Evolutionary conservation across 2,329 filamentous ascomycete genomes (phyloP), one percentile per base, ranked within the genome.

Genomic region (Macrophomina phaseolina): DNA sequence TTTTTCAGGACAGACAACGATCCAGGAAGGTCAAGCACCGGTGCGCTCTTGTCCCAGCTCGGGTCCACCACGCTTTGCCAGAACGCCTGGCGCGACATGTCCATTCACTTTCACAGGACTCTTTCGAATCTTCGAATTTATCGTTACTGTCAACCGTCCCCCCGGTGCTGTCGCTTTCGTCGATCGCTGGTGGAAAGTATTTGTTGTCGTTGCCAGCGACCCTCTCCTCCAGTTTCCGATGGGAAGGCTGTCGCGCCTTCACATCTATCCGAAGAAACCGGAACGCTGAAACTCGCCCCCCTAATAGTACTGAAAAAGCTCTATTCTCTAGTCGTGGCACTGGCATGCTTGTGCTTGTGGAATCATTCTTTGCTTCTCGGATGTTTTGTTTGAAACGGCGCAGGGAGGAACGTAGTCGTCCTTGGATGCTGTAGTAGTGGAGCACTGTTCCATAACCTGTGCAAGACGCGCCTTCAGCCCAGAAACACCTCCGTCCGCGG

Each of bases 21-120:
- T 12, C 36, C 36, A 38, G 11, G 36, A 12, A 7, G 36, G 11
- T 38, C 7, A 38, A 8, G 36, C 6, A 38, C 36, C 6, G 4
- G 36, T 12, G 36, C 11, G 36, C 11, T 38, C 23, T 23, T 23
- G 23, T 23, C 23, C 23, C 36, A 38, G 36, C 36, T 7, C 11
- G 36, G 11, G 6, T 53, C 49, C 28, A 34, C 23, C 30, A 53
- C 23, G 8, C 76, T 82, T 58, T 79, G 81, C 58, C 71, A 77
- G 45, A 73, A 73, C 45, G 49, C 34, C n/a, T 16, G 28, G 5
- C 49, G 28, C 23, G 49, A 53, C 14, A 53, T 32, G 28, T 30
- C 49, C 49, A 53, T 53, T n/a, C 49, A 16, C 49, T 36, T 32
- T 12, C 16, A 53, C 30, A 53, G 28, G 9, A n/a, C 49, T 16